Evolutionary conservation across 2,329 filamentous ascomycete genomes (phyloP).

Genomic region (Colletotrichum musae): DNA sequence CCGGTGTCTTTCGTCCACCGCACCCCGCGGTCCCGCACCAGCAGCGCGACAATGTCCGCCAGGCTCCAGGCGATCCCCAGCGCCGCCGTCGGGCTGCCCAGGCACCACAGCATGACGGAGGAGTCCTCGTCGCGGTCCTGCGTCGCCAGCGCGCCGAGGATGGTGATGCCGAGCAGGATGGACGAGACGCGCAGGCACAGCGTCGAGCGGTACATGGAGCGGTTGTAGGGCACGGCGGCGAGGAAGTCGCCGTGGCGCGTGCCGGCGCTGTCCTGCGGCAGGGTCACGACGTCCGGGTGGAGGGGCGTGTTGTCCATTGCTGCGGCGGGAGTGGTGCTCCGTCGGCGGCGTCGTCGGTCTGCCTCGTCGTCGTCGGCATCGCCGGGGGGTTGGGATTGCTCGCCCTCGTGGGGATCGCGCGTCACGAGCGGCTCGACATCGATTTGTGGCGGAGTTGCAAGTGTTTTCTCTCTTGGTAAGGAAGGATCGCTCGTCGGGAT

Average conservation of each 20-base stretch:
- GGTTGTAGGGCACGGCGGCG: conserved; percentile 39
- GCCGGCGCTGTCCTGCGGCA: conserved; percentile 8
- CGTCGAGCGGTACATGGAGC: conserved; percentile 34
- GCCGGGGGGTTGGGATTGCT: not conserved
- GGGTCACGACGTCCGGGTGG: conserved; percentile 31
- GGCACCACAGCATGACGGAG: not conserved
- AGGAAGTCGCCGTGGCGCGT: conserved; percentile 39
- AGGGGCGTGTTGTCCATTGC: conserved; percentile 41
- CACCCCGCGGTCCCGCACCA: conserved; percentile 25
- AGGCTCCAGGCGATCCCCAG: conserved; percentile 30
- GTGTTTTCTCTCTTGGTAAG: not conserved
- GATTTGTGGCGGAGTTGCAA: not conserved
- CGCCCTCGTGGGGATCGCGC: conserved; percentile 4
- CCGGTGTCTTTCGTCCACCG: conserved; percentile 21
- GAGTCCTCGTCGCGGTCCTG: not conserved
- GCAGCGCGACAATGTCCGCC: conserved; percentile 28
- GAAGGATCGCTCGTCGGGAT: too few relatives aligned
- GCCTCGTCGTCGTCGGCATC: conserved; percentile 14
- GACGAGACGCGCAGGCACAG: conserved; percentile 34
- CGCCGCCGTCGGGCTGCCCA: conserved; percentile 23
- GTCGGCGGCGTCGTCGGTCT: conserved; percentile 5
- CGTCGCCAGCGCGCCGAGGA: conserved; percentile 26
- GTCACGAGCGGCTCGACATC: conserved; percentile 10
- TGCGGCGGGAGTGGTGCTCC: not conserved
- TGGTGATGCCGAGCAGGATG: conserved; percentile 19